A percentile compares a stretch with the other conserved stretches of the same genome.
Evolutionary conservation across 2,329 filamentous ascomycete genomes (phyloP).

Genomic region (Sphaceloma murrayae): DNA sequence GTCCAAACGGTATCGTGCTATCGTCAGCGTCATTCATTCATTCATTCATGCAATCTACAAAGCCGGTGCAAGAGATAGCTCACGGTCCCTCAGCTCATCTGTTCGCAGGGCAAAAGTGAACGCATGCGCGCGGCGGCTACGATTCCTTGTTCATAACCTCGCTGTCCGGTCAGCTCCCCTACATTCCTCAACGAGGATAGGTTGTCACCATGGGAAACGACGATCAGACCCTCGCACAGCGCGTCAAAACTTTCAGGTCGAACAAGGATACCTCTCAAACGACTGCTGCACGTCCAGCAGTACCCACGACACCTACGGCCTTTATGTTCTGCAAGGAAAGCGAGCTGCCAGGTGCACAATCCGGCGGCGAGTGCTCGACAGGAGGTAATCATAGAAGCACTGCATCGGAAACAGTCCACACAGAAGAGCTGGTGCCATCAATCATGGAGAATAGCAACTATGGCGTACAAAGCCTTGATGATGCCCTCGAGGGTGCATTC

Average conservation of each 20-base stretch:
- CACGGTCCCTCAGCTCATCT: too few species aligned
- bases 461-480: slow-evolving; percentile 49
- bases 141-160: too few species aligned
- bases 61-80: too few species aligned
- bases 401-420: slow-evolving; percentile 20
- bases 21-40: slow-evolving; percentile 14
- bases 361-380: too few species aligned
- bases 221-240: slow-evolving; percentile 5
- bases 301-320: neutral
- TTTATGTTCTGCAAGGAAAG: slow-evolving; percentile 12
- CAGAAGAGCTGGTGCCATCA: slow-evolving; percentile 6
- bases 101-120: too few species aligned
- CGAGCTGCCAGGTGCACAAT: too few species aligned
- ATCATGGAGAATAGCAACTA: slow-evolving; percentile 38
- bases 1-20: slow-evolving; percentile 11
- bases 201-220: slow-evolving; percentile 9
- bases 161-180: slow-evolving; percentile 1
- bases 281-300: neutral
- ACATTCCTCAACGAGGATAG: slow-evolving; percentile 2
- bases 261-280: neutral
- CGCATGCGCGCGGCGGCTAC: too few species aligned
- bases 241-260: slow-evolving; percentile 1
- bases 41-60: too few species aligned
- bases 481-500: slow-evolving; percentile 40
- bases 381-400: too few species aligned